Conservation (phyloP, 2,329 filamentous ascomycete species). For the Aspergillaceae sp. region DNA sequence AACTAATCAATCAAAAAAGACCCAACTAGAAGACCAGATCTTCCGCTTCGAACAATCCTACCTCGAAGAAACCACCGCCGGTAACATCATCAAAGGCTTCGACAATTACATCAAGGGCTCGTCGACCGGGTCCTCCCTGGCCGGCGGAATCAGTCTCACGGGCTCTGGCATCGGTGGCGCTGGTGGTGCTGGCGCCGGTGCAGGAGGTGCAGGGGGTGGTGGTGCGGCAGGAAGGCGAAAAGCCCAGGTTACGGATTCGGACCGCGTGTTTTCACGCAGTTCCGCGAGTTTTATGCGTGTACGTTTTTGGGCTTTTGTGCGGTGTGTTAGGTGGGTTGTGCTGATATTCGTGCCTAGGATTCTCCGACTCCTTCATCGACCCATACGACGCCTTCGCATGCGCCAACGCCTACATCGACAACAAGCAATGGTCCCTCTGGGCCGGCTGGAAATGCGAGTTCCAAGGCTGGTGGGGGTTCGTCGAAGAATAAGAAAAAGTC, state of each 20-base stretch:
- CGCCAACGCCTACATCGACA: slow-evolving; percentile 28
- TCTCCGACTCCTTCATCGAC: slow-evolving; percentile 37
- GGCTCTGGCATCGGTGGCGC: slow-evolving; percentile 11
- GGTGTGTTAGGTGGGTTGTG: neutral
- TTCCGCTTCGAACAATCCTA: slow-evolving; percentile 76
- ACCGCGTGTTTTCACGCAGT: slow-evolving; percentile 42
- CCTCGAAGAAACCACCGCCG: slow-evolving; percentile 75
- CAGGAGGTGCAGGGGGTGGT: slow-evolving; percentile 12
- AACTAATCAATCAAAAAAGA: slow-evolving; percentile 29
- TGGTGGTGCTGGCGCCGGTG: slow-evolving; percentile 1
- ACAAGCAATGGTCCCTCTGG: slow-evolving; percentile 9
- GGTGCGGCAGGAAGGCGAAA: slow-evolving; percentile 31
- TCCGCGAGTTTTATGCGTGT: slow-evolving; percentile 42
- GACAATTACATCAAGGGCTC: slow-evolving; percentile 95
- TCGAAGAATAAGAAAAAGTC: slow-evolving; percentile 37
- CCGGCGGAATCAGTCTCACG: slow-evolving; percentile 24
- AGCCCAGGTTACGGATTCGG: slow-evolving; percentile 36
- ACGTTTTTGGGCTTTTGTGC: slow-evolving; percentile 7
- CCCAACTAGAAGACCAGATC: slow-evolving; percentile 68
- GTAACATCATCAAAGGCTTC: slow-evolving; percentile 96
- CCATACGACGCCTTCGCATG: slow-evolving; percentile 40
- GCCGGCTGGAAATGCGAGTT: slow-evolving; percentile 13
- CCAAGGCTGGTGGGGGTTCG: slow-evolving; percentile 11
- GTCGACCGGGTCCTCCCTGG: slow-evolving; percentile 42
- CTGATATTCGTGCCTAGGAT: slow-evolving; percentile 20